Conservation (phyloP, 371 early-diverging fungal genomes). For the Funneliformis caledonium region DNA sequence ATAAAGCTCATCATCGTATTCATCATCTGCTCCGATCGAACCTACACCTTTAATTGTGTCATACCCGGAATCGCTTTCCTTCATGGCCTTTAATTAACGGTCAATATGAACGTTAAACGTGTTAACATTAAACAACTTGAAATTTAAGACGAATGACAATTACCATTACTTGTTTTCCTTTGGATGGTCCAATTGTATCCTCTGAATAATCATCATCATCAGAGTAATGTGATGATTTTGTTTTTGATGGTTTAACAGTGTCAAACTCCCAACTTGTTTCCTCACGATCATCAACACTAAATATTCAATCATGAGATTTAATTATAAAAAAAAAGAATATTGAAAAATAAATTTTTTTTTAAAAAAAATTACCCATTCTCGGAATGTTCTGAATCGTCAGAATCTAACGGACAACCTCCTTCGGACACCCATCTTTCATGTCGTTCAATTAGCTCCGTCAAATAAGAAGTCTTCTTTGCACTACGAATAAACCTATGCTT, state of each 20-base stretch:
- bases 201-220: slow-evolving; percentile 17
- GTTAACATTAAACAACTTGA: not conserved
- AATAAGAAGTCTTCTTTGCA: slow-evolving; percentile 78
- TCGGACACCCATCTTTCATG: slow-evolving; percentile 77
- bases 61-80: slow-evolving; percentile 26
- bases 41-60: slow-evolving; percentile 24
- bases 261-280: slow-evolving; percentile 35
- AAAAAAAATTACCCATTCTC: slow-evolving; percentile 41
- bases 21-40: not conserved
- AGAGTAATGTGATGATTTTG: not conserved
- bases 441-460: slow-evolving; percentile 84
- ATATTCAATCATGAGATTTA: not conserved
- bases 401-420: slow-evolving; percentile 55
- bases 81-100: not conserved
- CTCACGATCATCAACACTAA: slow-evolving; percentile 9
- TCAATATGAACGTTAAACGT: not conserved
- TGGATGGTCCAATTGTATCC: slow-evolving; percentile 34
- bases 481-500: slow-evolving; percentile 88
- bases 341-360: not conserved
- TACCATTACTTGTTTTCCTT: slow-evolving; percentile 38
- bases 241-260: slow-evolving; percentile 28
- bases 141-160: not conserved
- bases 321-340: not conserved
- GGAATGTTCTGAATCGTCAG: slow-evolving; percentile 66
- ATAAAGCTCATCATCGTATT: slow-evolving; percentile 6